These are phyloP conservation scores for Cercospora sp. DNA, from an alignment of 2,329 filamentous ascomycete species.

Conservation along the genomic window DNA sequence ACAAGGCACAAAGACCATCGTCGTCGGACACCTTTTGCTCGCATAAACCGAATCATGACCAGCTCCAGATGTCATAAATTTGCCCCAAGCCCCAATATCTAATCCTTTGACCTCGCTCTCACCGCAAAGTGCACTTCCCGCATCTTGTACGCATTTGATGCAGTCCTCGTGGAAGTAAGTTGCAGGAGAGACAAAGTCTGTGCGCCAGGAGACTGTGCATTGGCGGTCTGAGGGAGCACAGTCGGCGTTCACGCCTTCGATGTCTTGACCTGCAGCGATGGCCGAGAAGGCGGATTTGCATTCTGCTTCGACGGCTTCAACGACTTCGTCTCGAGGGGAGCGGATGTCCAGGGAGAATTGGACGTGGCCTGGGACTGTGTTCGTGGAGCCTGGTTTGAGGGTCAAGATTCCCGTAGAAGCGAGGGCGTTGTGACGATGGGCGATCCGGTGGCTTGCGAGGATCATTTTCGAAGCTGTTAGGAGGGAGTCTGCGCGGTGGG, in stretches of 20 bases:
- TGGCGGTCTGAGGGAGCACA: slow-evolving; percentile 43
- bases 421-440: slow-evolving; percentile 60
- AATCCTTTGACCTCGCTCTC: slow-evolving; percentile 44
- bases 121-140: slow-evolving; percentile 59
- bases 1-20: slow-evolving; percentile 53
- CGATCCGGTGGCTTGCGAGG: slow-evolving; percentile 63
- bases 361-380: slow-evolving; percentile 70
- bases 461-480: slow-evolving; percentile 69
- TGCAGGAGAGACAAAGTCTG: slow-evolving; percentile 63
- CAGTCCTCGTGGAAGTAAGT: slow-evolving; percentile 67
- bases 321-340: slow-evolving; percentile 56
- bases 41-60: slow-evolving; percentile 59
- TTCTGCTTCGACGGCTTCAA: slow-evolving; percentile 59
- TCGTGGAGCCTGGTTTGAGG: slow-evolving; percentile 66
- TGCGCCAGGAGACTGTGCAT: slow-evolving; percentile 58
- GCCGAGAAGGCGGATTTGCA: slow-evolving; percentile 59
- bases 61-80: slow-evolving; percentile 62
- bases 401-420: slow-evolving; percentile 70
- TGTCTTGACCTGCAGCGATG: slow-evolving; percentile 60
- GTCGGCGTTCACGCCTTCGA: slow-evolving; percentile 48
- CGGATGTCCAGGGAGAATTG: slow-evolving; percentile 69
- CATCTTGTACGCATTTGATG: slow-evolving; percentile 62
- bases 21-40: slow-evolving; percentile 48
- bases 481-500: slow-evolving; percentile 66
- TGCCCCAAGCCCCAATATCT: slow-evolving; percentile 37